phyloP scores from a whole-genome alignment of 768 basidiomycete genomes.

The Amanita thiersii region DNA sequence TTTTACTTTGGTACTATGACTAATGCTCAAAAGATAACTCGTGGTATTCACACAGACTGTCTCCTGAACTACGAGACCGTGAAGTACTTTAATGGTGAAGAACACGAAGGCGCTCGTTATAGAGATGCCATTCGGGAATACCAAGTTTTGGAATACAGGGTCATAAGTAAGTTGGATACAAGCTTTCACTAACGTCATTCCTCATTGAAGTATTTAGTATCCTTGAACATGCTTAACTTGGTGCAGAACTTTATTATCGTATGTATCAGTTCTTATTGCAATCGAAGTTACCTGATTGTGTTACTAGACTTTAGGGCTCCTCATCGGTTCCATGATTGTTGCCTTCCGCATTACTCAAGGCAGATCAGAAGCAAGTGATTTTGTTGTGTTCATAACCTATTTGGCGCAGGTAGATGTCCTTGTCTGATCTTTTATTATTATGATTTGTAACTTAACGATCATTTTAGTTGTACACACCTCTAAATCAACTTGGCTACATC shows the following conservation, averaged over 20 bases:
- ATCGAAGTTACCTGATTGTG: neutral
- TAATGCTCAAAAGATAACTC: slow-evolving; percentile 41
- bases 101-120: slow-evolving; percentile 69
- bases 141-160: slow-evolving; percentile 65
- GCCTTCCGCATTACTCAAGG: slow-evolving; percentile 56
- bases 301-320: slow-evolving; percentile 62
- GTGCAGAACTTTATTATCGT: slow-evolving; percentile 79
- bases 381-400: slow-evolving; percentile 79
- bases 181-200: neutral
- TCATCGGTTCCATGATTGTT: slow-evolving; percentile 77
- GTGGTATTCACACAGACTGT: slow-evolving; percentile 79
- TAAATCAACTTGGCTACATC: slow-evolving; percentile 72
- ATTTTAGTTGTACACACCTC: slow-evolving; percentile 56
- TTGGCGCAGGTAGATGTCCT: slow-evolving; percentile 51
- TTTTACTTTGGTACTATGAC: neutral
- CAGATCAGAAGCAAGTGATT: slow-evolving; percentile 44
- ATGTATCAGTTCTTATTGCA: slow-evolving; percentile 15
- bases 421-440: slow-evolving; percentile 3
- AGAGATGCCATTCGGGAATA: slow-evolving; percentile 63
- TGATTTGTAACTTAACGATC: slow-evolving; percentile 1
- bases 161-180: slow-evolving; percentile 45
- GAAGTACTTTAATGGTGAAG: slow-evolving; percentile 86
- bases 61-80: slow-evolving; percentile 80
- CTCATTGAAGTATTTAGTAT: slow-evolving; percentile 29
- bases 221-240: slow-evolving; percentile 68